These are phyloP conservation scores for Alternaria conjuncta DNA, from an alignment of 2,329 filamentous ascomycete species.

Conservation along the genomic window DNA sequence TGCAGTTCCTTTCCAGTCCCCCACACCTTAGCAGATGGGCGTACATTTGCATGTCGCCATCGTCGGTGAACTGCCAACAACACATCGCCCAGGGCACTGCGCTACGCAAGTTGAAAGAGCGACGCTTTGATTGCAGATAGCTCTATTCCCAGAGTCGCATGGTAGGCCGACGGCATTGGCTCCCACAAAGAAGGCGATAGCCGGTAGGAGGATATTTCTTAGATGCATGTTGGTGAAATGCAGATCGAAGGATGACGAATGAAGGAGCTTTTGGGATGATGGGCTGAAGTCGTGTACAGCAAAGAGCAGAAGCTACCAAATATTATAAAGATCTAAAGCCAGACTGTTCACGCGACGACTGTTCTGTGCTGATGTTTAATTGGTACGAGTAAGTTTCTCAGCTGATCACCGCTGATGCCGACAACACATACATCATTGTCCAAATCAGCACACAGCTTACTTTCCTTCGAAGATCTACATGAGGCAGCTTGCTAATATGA, in stretches of 20 bases:
- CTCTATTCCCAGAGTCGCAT: background rate
- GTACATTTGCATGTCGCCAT: background rate
- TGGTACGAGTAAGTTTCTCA: background rate
- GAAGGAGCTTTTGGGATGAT: background rate
- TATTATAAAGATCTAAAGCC: background rate
- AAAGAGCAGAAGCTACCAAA: too few relatives aligned
- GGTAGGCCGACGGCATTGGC: rapidly evolving
- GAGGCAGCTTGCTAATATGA: too few relatives aligned
- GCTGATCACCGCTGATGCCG: background rate
- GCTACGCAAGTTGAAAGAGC: background rate
- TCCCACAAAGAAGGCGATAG: background rate
- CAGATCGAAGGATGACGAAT: background rate
- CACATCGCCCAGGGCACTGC: background rate
- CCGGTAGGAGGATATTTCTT: background rate
- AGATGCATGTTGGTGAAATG: background rate
- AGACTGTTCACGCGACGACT: background rate
- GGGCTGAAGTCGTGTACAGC: too few relatives aligned
- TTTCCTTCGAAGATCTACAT: too few relatives aligned
- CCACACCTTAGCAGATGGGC: background rate
- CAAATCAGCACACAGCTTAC: background rate
- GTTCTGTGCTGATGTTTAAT: background rate
- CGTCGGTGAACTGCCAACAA: background rate
- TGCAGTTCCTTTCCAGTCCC: too few relatives aligned
- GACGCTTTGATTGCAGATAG: background rate
- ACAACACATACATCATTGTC: background rate